A percentile compares a stretch with the other conserved stretches of the same genome.
These are phyloP conservation scores for Acanthamoeba triangularis DNA, from an alignment of 208 protist species.

Conservation along the genomic window DNA sequence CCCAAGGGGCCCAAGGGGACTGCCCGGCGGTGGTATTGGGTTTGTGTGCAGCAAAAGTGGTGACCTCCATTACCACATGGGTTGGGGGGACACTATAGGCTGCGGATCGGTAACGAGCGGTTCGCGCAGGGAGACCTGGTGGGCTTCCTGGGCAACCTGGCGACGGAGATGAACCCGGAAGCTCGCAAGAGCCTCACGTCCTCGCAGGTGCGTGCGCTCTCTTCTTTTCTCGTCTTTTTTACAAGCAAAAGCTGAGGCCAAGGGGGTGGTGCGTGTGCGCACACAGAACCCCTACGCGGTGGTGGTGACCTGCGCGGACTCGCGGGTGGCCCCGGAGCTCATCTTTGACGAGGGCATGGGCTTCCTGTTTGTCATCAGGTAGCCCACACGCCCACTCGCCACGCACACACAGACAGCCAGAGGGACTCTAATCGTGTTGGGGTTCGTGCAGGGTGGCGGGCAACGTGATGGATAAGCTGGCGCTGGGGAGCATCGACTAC, in stretches of 20 bases:
- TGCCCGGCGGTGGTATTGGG: too few species aligned
- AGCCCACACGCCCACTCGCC: not conserved
- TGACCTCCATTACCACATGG: too few species aligned
- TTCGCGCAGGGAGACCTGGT: not conserved
- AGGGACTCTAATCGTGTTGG: not conserved
- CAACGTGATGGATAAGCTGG: constrained; percentile 33
- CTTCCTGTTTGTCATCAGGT: constrained; percentile 3
- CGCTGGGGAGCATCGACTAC: constrained; percentile 38
- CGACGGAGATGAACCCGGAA: not conserved
- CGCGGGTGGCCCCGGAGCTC: constrained; percentile 18
- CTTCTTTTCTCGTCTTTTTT: too few species aligned
- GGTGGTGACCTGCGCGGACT: constrained; percentile 30
- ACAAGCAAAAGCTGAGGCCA: too few species aligned
- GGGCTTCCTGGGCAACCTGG: constrained; percentile 22
- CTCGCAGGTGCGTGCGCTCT: not conserved
- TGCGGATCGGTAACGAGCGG: not conserved
- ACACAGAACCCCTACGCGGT: not conserved
- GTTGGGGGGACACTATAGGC: too few species aligned
- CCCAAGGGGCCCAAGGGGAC: too few species aligned
- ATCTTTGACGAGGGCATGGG: constrained; percentile 52
- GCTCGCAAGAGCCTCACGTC: not conserved
- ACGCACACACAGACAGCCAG: too few species aligned
- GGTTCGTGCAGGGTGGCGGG: not conserved
- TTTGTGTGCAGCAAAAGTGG: too few species aligned
- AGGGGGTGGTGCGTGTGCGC: too few species aligned